These are phyloP conservation scores for Nematocida major DNA, from an alignment of 371 early-diverging fungal genomes.

Conservation along the genomic window DNA sequence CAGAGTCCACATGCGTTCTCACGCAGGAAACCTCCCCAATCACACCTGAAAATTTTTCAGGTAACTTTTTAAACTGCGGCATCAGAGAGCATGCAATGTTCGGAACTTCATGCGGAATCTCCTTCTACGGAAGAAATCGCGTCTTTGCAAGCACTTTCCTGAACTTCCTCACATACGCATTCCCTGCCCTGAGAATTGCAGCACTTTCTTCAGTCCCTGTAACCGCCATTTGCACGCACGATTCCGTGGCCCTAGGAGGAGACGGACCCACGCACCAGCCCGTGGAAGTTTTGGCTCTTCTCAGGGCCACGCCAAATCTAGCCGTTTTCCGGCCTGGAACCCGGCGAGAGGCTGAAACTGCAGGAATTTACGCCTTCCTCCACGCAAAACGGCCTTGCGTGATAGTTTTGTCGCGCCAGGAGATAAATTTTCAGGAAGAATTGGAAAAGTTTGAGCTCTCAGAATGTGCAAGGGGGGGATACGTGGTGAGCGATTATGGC, in stretches of 20 bases:
- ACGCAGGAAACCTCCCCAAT: too few relatives aligned
- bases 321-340: constrained; percentile 82
- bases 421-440: constrained; percentile 74
- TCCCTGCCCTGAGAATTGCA: constrained; percentile 80
- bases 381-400: constrained; percentile 71
- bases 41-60: too few relatives aligned
- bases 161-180: constrained; percentile 78
- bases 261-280: constrained; percentile 99
- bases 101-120: constrained; percentile 84
- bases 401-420: constrained; percentile 83
- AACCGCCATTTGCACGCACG: constrained; percentile 94
- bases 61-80: constrained; percentile 86
- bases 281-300: constrained; percentile 82
- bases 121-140: constrained; percentile 74
- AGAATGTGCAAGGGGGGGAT: constrained; percentile 59
- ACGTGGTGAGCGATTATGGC: constrained; percentile 62
- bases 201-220: constrained; percentile 78
- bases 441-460: constrained; percentile 54
- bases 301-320: constrained; percentile 86
- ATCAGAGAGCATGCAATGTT: constrained; percentile 98
- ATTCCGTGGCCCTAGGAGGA: constrained; percentile 90
- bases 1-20: constrained; percentile 88
- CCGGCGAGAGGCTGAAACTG: constrained; percentile 73
- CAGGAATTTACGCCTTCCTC: constrained; percentile 56
- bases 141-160: constrained; percentile 89